Conservation (phyloP, 176 grass and related monocot species). For the Panicum miliaceum region DNA sequence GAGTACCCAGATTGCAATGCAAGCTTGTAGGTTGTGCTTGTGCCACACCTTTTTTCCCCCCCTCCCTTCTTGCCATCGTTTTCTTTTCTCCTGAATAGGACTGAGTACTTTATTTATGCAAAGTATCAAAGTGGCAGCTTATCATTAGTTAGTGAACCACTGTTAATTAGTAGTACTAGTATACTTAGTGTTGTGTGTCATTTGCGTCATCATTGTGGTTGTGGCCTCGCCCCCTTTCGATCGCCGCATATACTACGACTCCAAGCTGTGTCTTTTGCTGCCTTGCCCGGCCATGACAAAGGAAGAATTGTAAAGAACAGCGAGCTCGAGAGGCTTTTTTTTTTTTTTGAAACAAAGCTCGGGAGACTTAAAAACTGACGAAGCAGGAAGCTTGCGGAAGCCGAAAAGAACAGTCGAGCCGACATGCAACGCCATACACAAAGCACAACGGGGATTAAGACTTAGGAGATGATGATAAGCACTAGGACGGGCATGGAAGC, state of each 20-base stretch:
- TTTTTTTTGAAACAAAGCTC: no score
- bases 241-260: conserved; percentile 27
- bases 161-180: neutral
- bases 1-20: conserved; percentile 43
- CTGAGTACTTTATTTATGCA: conserved; percentile 1
- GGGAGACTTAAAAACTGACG: neutral
- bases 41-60: neutral
- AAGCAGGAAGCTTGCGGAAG: conserved; percentile 3
- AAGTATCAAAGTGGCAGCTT: conserved; percentile 25
- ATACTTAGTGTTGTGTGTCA: neutral
- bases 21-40: neutral
- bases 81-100: neutral
- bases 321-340: neutral
- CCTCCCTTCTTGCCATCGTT: neutral
- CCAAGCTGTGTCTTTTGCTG: neutral
- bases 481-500: neutral
- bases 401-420: neutral
- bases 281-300: neutral
- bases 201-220: conserved; percentile 11
- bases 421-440: neutral
- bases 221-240: neutral
- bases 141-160: conserved; percentile 7
- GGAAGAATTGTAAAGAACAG: neutral
- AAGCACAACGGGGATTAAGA: conserved; percentile 6
- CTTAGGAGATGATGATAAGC: neutral